phyloP scores from a whole-genome alignment of 352 stramenopile genomes.

The Phytophthora europaea region DNA sequence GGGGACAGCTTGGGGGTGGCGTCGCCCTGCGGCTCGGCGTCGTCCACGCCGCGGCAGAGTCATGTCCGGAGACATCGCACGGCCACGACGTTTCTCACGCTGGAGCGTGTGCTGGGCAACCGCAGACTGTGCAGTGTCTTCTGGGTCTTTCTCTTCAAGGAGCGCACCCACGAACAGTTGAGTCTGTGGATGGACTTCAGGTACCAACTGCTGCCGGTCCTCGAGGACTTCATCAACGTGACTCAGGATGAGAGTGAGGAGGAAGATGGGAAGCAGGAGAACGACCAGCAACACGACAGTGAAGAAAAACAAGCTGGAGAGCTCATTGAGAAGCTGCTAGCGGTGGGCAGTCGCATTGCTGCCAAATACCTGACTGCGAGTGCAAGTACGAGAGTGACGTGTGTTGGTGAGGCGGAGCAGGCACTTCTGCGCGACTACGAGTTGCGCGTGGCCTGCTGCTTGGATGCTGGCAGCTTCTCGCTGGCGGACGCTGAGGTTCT shows the following conservation, averaged over 20 bases:
- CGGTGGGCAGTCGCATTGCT: slow-evolving; percentile 59
- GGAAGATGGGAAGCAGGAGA: slow-evolving; percentile 38
- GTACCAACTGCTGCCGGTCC: slow-evolving; percentile 73
- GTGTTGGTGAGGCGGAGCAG: slow-evolving; percentile 75
- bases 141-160: slow-evolving; percentile 90
- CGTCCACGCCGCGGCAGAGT: slow-evolving; percentile 19
- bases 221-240: slow-evolving; percentile 63
- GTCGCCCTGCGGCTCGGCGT: slow-evolving; percentile 14
- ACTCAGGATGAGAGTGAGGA: slow-evolving; percentile 46
- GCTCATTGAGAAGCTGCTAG: slow-evolving; percentile 79
- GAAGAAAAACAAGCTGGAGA: slow-evolving; percentile 53
- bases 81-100: slow-evolving; percentile 66
- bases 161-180: slow-evolving; percentile 81
- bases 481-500: slow-evolving; percentile 71
- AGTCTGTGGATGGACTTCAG: slow-evolving; percentile 89
- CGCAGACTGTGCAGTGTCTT: slow-evolving; percentile 86
- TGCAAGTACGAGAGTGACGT: slow-evolving; percentile 70
- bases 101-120: slow-evolving; percentile 81
- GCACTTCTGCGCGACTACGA: slow-evolving; percentile 70
- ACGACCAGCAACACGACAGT: slow-evolving; percentile 35
- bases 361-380: slow-evolving; percentile 68
- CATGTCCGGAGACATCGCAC: slow-evolving; percentile 33
- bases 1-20: slow-evolving; percentile 10
- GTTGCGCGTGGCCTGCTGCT: slow-evolving; percentile 59
- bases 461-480: slow-evolving; percentile 76